phyloP scores from a whole-genome alignment of 2,329 filamentous ascomycete genomes.

The Cephalotrichum gorgonifer region DNA sequence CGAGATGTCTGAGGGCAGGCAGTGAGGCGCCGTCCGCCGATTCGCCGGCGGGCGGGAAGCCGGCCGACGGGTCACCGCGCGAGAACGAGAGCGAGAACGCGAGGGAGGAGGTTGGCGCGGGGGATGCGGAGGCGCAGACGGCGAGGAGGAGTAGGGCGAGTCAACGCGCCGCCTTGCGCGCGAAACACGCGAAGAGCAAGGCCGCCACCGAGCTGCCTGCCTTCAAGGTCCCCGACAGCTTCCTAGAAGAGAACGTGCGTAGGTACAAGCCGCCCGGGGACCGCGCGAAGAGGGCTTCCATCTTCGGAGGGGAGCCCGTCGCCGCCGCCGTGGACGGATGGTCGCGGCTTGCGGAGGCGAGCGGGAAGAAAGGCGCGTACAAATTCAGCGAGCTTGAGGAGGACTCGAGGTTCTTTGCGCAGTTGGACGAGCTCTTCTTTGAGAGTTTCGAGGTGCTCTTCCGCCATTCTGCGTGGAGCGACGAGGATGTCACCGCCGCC shows the following conservation, averaged over 20 bases:
- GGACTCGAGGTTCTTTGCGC: constrained; percentile 2
- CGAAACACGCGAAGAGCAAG: constrained; percentile 20
- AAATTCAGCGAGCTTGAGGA: constrained; percentile 2
- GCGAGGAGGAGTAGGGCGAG: constrained; percentile 7
- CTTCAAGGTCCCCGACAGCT: constrained; percentile 45
- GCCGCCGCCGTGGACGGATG: neutral
- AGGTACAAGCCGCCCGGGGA: neutral
- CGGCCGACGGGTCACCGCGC: constrained; percentile 8
- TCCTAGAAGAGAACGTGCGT: constrained; percentile 39
- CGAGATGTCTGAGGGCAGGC: constrained; percentile 8
- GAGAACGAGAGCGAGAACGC: constrained; percentile 4
- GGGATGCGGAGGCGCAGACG: neutral
- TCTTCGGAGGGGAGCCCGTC: constrained; percentile 10
- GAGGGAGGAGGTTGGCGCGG: neutral
- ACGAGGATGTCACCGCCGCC: neutral
- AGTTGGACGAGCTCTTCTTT: neutral
- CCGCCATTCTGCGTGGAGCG: constrained; percentile 2
- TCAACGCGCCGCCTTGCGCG: constrained; percentile 16
- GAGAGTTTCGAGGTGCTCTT: constrained; percentile 2
- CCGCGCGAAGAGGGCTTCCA: constrained; percentile 7
- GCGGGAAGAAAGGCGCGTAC: neutral
- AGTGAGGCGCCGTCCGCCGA: constrained; percentile 7
- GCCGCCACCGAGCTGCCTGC: constrained; percentile 33
- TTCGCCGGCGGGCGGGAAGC: constrained; percentile 9
- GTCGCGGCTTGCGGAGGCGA: neutral